Conservation (phyloP, 495 filamentous ascomycete genomes). For the Aspergillus olivimuriae region DNA sequence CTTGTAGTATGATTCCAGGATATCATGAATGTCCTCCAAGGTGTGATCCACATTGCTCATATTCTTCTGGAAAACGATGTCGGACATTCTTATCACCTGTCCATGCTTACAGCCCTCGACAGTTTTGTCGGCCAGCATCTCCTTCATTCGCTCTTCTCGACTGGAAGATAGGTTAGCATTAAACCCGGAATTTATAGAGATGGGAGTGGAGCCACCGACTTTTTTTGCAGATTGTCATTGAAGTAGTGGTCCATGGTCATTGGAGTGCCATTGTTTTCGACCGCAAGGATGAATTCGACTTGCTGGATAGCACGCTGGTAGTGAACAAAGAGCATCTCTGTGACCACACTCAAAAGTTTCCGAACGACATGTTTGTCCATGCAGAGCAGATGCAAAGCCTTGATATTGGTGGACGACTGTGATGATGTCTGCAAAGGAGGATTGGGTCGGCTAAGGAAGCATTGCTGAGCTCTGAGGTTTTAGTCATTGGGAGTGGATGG, state of each 20-base stretch:
- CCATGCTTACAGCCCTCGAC: not conserved
- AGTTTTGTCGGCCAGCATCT: not conserved
- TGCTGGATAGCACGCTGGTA: conserved; percentile 41
- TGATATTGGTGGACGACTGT: too few relatives aligned
- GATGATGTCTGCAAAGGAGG: too few relatives aligned
- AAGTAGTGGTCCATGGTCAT: conserved; percentile 51
- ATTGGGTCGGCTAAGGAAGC: too few relatives aligned
- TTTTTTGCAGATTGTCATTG: conserved; percentile 40
- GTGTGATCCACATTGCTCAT: conserved; percentile 44
- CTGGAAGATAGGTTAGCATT: conserved; percentile 1
- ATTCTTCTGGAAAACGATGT: conserved; percentile 8
- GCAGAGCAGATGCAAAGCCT: conserved; percentile 32
- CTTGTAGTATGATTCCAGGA: conserved; percentile 54
- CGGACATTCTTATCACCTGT: conserved; percentile 15
- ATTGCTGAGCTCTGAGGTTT: too few relatives aligned
- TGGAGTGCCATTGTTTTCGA: conserved; percentile 40
- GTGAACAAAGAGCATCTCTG: conserved; percentile 34
- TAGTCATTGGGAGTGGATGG: too few relatives aligned
- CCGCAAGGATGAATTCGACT: conserved; percentile 38
- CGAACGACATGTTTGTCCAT: conserved; percentile 29
- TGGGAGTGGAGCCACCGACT: too few relatives aligned
- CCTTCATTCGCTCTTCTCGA: not conserved
- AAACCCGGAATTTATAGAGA: too few relatives aligned
- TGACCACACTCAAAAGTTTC: conserved; percentile 33
- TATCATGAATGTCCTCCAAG: conserved; percentile 50